phyloP scores from a whole-genome alignment of 2,329 filamentous ascomycete genomes.

The Aquanectria penicillioides region DNA sequence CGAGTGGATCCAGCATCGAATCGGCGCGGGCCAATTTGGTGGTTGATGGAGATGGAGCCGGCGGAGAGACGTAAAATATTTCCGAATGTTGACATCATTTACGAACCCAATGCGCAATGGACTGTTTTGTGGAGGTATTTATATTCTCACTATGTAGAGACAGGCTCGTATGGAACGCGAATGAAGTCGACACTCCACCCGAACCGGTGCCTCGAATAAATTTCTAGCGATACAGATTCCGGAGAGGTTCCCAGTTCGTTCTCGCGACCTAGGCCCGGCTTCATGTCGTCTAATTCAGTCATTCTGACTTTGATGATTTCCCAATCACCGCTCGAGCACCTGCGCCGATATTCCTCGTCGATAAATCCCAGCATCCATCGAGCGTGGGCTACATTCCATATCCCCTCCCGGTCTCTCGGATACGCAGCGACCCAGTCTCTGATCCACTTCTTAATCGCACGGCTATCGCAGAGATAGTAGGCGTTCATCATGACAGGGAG shows the following conservation, averaged over 20 bases:
- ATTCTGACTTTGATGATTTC: conserved; percentile 26
- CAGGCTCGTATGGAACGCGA: conserved; percentile 4
- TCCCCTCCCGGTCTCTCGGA: conserved; percentile 25
- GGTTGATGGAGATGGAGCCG: too few species aligned
- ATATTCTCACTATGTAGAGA: too few species aligned
- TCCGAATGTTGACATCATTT: too few species aligned
- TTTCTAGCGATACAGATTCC: conserved; percentile 28
- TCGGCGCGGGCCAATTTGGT: too few species aligned
- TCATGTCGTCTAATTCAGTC: conserved; percentile 23
- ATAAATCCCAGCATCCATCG: conserved; percentile 25
- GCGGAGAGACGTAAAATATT: too few species aligned
- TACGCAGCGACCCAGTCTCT: conserved; percentile 19
- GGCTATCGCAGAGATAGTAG: conserved; percentile 23
- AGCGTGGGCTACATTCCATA: conserved; percentile 30
- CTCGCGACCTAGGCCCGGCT: neutral
- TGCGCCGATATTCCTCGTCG: conserved; percentile 24
- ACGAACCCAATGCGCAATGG: too few species aligned
- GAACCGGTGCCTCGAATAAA: conserved; percentile 22
- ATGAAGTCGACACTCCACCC: conserved; percentile 36
- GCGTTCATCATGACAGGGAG: conserved; percentile 28
- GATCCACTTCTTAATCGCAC: conserved; percentile 23
- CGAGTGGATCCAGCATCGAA: too few species aligned
- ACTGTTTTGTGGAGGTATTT: too few species aligned
- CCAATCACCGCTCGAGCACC: conserved; percentile 20
- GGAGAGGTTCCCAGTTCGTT: neutral